A percentile compares a stretch with the other conserved stretches of the same genome.
phyloP scores from a whole-genome alignment of 2,329 filamentous ascomycete species.

The Colletotrichum sp. region DNA sequence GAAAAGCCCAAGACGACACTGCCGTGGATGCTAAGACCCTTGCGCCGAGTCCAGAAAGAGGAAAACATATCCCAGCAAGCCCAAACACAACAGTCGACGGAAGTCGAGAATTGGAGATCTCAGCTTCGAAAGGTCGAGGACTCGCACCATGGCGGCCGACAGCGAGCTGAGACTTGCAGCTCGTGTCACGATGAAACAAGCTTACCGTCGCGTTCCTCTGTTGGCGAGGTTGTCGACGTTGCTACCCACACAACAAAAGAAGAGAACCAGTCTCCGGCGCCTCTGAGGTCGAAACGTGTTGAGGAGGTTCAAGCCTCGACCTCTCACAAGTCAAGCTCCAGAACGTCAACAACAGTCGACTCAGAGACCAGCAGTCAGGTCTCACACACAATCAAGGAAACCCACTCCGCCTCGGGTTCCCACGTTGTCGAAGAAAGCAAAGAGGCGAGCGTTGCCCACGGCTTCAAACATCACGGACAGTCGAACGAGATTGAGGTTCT shows the following conservation, averaged over 20 bases:
- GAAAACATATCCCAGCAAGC: constrained; percentile 6
- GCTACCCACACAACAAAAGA: neutral
- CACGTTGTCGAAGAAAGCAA: neutral
- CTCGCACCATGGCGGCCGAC: neutral
- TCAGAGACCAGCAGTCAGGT: neutral
- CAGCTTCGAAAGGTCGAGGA: neutral
- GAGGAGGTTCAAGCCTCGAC: neutral
- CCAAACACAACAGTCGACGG: neutral
- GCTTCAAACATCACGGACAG: too few species aligned
- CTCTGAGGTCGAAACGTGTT: neutral
- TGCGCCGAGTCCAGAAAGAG: constrained; percentile 16
- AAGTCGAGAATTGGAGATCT: constrained; percentile 8
- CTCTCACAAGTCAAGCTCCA: neutral
- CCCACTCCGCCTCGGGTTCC: neutral
- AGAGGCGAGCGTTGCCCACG: neutral
- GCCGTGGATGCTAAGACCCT: constrained; percentile 5
- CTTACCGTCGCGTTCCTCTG: neutral
- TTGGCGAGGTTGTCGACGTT: neutral
- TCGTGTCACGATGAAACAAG: neutral
- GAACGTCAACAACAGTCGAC: neutral
- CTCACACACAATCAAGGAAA: neutral
- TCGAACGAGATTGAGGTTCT: constrained; percentile 27
- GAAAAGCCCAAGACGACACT: neutral
- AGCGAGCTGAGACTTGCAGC: neutral
- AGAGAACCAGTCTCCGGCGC: neutral